Base-by-base conservation (phyloP, 176 grass and related monocot species). In the Rhynchospora tenuis region DNA sequence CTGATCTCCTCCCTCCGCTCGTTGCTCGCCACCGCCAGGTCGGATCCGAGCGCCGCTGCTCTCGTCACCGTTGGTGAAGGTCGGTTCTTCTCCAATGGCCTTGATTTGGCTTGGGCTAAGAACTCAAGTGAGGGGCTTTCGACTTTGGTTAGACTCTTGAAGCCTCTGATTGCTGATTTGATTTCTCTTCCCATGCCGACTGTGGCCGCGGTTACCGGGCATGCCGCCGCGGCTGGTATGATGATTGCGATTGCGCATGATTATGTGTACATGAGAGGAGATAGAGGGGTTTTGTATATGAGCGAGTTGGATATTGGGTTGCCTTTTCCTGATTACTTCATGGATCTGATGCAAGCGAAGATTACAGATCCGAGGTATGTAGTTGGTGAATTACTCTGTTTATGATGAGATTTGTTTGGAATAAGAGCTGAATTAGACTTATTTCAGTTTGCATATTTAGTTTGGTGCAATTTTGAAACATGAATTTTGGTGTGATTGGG, bases 1-100 rank as follows among this genome's bases (percentile, higher is more conserved):
- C 85, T 92, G 33, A 88, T 98, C 62, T 52, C 86, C 83, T 85
- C 92, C 28, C 14, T 98, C 72, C 92, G 86, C 48, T 80, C 95
- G 8, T 87, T 92, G 3, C 68, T 98, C 50, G 33, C 57, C 16
- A 80, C 65, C 70, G 31, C 57, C 13, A 78, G 85, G 26, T 11
- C 52, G 17, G 74, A 83, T 13, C 85, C 62, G 26, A 73, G 83
- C 9, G 87, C 84, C 7, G 44, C 79, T 1, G 95, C 90, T 38
- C 92, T 98, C 29, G 89, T 98, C 31, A 93, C 88, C 28, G 84
- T 87, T 64, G 90, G 81, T 47, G 95, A 98, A 86, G 95, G 92
- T 48, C 89, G 90, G 3, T 98, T 98, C 89, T 98, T 98, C 89
- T 98, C 95, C 82, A 98, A 98, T 79, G 95, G 95, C 0, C 90